A percentile compares a stretch with the other conserved stretches of the same genome.
phyloP scores from a whole-genome alignment of 2,329 filamentous ascomycete genomes.

The Fusarium sterilihyphosum region DNA sequence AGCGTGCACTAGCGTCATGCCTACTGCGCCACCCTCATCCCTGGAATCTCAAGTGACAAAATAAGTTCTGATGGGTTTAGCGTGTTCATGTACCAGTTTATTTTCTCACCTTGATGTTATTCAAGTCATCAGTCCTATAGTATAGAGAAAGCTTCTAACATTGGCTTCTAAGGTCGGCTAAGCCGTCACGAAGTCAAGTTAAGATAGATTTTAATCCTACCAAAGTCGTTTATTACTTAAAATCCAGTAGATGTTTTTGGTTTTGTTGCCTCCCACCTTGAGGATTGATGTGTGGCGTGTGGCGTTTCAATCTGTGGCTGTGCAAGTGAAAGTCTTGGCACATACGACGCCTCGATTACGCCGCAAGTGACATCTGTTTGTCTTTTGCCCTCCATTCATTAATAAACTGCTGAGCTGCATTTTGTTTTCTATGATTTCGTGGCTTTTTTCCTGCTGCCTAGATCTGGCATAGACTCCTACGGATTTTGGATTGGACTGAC shows the following conservation, averaged over 20 bases:
- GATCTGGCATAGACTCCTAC: rapidly evolving
- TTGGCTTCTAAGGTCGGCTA: rapidly evolving
- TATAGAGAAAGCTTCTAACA: not conserved
- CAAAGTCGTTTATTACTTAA: not conserved
- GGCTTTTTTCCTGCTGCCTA: not conserved
- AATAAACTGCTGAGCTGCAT: rapidly evolving
- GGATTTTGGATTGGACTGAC: not conserved
- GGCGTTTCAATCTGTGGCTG: not conserved
- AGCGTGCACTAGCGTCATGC: constrained; percentile 13
- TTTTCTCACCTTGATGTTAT: too few relatives aligned
- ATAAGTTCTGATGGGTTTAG: not conserved
- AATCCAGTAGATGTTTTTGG: not conserved
- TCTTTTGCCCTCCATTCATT: not conserved
- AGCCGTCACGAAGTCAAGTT: rapidly evolving
- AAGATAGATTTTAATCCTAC: too few relatives aligned
- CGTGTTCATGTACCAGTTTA: not conserved
- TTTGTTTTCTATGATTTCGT: rapidly evolving
- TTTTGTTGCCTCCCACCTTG: not conserved
- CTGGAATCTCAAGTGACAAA: not conserved
- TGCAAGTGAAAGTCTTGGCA: not conserved
- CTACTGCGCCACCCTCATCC: constrained; percentile 28
- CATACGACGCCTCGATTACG: not conserved
- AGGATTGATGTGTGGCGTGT: not conserved
- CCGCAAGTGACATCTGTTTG: not conserved
- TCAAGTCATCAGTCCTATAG: not conserved